phyloP scores from a whole-genome alignment of 257 asterid genomes.

The Parsonsia alboflavescens region DNA sequence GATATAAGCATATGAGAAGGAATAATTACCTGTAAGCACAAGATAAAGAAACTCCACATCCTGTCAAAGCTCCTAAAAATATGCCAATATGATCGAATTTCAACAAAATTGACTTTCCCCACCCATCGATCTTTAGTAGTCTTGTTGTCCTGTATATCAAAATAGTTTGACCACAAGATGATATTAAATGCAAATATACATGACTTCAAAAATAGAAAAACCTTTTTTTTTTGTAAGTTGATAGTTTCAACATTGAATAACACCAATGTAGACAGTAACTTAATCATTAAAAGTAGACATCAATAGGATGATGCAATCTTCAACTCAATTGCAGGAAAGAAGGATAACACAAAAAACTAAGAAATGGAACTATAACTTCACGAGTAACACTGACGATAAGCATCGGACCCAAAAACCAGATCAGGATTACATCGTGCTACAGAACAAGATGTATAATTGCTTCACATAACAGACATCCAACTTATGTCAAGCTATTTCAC shows the following conservation, averaged over 20 bases:
- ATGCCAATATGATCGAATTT: conserved; percentile 97
- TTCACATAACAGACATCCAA: neutral
- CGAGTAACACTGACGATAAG: neutral
- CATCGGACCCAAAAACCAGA: neutral
- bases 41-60: conserved; percentile 98
- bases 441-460: no score
- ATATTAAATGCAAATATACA: neutral
- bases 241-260: neutral
- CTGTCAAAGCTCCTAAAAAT: conserved; percentile 93
- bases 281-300: neutral
- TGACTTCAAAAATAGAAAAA: neutral
- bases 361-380: neutral
- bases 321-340: neutral
- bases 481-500: neutral
- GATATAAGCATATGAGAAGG: conserved; percentile 15
- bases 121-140: conserved; percentile 77
- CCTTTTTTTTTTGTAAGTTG: neutral
- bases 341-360: neutral
- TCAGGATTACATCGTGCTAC: neutral
- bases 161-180: conserved; percentile 10
- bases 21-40: conserved; percentile 80
- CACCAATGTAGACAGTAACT: neutral
- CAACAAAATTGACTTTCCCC: conserved; percentile 97
- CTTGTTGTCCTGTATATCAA: conserved; percentile 47
- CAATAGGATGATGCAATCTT: neutral